phyloP scores from a whole-genome alignment of 2,329 filamentous ascomycete genomes.

The Tolypocladium nubicola region DNA sequence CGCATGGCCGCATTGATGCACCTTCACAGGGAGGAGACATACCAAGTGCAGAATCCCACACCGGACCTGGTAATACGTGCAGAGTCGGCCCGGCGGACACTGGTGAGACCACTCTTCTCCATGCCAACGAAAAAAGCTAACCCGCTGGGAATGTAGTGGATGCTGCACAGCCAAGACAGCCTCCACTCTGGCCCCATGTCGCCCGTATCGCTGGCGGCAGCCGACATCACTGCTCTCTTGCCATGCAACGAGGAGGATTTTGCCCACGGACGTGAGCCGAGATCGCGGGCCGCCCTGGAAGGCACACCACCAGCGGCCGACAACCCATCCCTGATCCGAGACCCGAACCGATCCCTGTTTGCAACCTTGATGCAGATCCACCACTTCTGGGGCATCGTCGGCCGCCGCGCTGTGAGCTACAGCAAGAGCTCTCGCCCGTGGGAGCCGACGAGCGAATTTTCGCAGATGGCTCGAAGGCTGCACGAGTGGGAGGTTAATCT shows the following conservation, averaged over 20 bases:
- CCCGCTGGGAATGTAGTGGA: slow-evolving; percentile 31
- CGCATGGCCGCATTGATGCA: slow-evolving; percentile 45
- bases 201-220: slow-evolving; percentile 38
- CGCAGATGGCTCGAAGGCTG: slow-evolving; percentile 29
- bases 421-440: slow-evolving; percentile 33
- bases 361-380: slow-evolving; percentile 45
- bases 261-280: slow-evolving; percentile 33
- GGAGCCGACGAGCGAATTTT: slow-evolving; percentile 37
- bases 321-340: slow-evolving; percentile 30
- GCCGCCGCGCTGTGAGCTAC: slow-evolving; percentile 35
- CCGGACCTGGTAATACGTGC: slow-evolving; percentile 34
- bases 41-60: slow-evolving; percentile 29
- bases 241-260: slow-evolving; percentile 44
- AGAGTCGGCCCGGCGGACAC: slow-evolving; percentile 45
- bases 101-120: slow-evolving; percentile 23
- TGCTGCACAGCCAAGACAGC: slow-evolving; percentile 48
- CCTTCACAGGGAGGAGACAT: slow-evolving; percentile 45
- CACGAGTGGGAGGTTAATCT: slow-evolving; percentile 37
- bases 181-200: slow-evolving; percentile 41
- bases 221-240: slow-evolving; percentile 43
- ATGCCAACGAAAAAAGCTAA: background rate
- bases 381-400: slow-evolving; percentile 42
- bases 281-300: slow-evolving; percentile 40
- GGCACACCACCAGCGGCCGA: slow-evolving; percentile 39
- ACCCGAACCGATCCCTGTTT: slow-evolving; percentile 39